Base-by-base conservation (phyloP, 306 rosid genomes). In the Macrotyloma uniflorum region DNA sequence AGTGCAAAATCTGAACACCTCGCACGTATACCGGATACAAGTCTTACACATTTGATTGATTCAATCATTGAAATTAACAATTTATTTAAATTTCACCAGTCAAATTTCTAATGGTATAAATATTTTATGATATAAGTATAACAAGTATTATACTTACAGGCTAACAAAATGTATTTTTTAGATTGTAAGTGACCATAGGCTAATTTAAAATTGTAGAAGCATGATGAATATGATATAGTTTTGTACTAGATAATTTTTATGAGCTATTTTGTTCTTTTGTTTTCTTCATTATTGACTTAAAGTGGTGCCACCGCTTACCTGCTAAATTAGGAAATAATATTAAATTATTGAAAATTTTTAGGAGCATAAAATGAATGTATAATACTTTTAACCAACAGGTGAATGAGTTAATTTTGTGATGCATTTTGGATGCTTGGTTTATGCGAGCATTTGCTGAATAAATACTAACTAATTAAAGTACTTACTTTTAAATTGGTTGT, bases 1-100 rank as follows among this genome's bases (percentile, higher is more conserved):
- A 75, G 20, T 69, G 23, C 72, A 40, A 74, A n/a, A 63, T 30
- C 61, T 40, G 75, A 42, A 70, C 8, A 59, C 53, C 12, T 68
- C 51, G n/a, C 35, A 28, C 20, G 13, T 49, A 15, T 71, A 49
- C 22, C 28, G n/a, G 6, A 24, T 62, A 55, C 40, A 28, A 13
- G 28, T 38, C 55, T 53, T 46, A 15, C 5, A 2, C n/a, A 2
- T 28, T 30, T 38, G 2, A n/a, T 53, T n/a, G 16, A 59, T 79
- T 61, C 62, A 3, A 19, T 50, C 32, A 24, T 47, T 51, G 19
- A 35, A 40, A 50, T 15, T 16, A 24, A 40, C 40, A 15, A 58
- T 6, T 61, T 46, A 23, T 47, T 46, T 22, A 33, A 4, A 36
- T n/a, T 64, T 64, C 22, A 61, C 20, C 12, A 2, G 47, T 40